Conservation (phyloP, 2,329 filamentous ascomycete species). For the Chaetomium olivaceum region DNA sequence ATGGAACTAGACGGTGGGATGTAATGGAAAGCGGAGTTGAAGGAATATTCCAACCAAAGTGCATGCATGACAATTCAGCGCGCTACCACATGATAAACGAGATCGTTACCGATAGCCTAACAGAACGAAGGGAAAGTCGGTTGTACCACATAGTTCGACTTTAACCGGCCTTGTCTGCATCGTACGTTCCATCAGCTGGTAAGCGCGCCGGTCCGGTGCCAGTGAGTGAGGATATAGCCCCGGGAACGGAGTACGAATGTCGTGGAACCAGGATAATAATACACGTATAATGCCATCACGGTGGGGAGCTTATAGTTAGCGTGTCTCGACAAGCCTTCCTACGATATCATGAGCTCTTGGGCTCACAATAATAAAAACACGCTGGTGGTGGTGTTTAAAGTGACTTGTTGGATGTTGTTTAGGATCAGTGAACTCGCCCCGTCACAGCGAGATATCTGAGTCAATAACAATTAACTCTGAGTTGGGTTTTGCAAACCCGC, state of each 20-base stretch:
- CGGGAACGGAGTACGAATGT: not conserved
- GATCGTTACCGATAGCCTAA: not conserved
- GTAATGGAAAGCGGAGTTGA: not conserved
- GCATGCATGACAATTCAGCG: not conserved
- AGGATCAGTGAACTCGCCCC: not conserved
- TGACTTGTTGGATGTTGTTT: too few species aligned
- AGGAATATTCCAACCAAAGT: not conserved
- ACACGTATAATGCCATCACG: not conserved
- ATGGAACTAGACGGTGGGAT: not conserved
- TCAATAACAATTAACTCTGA: not conserved
- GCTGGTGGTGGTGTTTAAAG: too few species aligned
- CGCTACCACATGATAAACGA: not conserved
- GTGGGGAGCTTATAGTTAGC: not conserved
- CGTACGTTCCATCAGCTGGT: not conserved
- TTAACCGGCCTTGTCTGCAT: conserved; percentile 11
- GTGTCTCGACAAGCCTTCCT: not conserved
- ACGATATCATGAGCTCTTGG: not conserved
- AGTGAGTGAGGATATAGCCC: not conserved
- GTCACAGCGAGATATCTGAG: too few species aligned
- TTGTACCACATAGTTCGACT: not conserved
- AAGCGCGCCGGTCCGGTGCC: conserved; percentile 3
- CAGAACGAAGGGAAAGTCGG: not conserved
- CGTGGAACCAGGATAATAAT: not conserved
- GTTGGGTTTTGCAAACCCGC: not conserved
- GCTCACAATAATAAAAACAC: not conserved